Base-by-base conservation (phyloP, 306 rosid genomes). In the Carpinus viminea region DNA sequence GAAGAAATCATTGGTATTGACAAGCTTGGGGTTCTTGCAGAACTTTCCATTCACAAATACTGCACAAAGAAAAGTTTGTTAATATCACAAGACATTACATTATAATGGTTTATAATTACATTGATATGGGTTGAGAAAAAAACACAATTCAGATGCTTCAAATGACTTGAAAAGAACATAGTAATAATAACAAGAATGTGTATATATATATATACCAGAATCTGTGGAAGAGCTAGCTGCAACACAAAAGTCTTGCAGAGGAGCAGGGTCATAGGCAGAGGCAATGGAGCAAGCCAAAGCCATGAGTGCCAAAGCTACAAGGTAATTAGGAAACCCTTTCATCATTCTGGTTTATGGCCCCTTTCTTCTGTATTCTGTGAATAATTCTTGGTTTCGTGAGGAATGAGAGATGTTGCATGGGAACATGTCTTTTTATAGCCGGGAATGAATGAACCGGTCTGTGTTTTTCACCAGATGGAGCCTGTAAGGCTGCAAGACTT, bases 241-340 rank as follows among this genome's bases (percentile, higher is more conserved):
- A 3, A 65, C 70, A 16, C 70, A n/a, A 36, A 34, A 65, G 70
- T 65, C 70, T 38, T 36, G 24, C 21, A 65, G 6, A 13, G 70
- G 70, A 65, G 47, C 13, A 28, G 48, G 70, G 48, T 65, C 70
- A 65, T 2, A 17, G 70, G 70, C 48, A 34, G 48, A 65, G 45
- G 47, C 70, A 8, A 65, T 12, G 26, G 48, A 65, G 11, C 10
- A 65, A 0, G 48, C 47, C 13, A 64, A 34, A 15, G 21, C 70
- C 20, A 34, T 15, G 4, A 57, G 4, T 24, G 65, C 36, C 3
- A 56, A 12, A 57, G 7, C 4, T 2, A 57, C 36, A 3, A 57
- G 65, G 15, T 41, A 20, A 57, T 2, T 12, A 57, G 1, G 0
- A 57, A 12, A 5, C 8, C 45, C 65, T 21, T 21, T 21, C 65